Base-by-base conservation (phyloP, 2,329 filamentous ascomycete species). In the Colletotrichum truncatum region DNA sequence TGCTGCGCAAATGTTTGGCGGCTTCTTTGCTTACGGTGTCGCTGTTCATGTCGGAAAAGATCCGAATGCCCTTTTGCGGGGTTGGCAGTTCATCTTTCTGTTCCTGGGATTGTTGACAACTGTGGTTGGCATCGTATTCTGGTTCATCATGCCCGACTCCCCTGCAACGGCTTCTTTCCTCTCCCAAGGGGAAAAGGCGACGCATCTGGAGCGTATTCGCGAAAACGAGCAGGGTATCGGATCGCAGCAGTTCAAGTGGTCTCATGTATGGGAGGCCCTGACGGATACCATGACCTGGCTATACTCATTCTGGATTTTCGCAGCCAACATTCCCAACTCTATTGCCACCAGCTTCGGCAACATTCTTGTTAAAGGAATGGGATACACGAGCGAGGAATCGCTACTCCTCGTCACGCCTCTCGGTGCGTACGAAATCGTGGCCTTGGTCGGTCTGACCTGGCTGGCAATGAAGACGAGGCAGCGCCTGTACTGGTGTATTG, bases 221-320 rank as follows among this genome's bases (percentile, higher is more conserved):
- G 76, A 84, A 30, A 92, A 92, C 67, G 84, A 89, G 66, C 89
- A 91, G 72, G 89, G 89, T 4, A 88, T 91, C 18, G 88, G 88
- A 4, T 91, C 91, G 70, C 89, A 89, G 76, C 86, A 91, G 68
- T 90, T 87, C 76, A 90, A 90, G 71, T 74, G 81, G 71, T 86
- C 90, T 57, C 89, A 92, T 71, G 77, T 89, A 38, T 73, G 73
- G 51, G 76, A 76, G 53, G 72, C 69, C 0, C 39, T 74, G 6
- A 46, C 68, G 8, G 74, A 76, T 25, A 28, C 61, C 9, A 74
- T 74, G 55, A 64, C 68, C 1, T 75, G 73, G 72, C 55, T 72
- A 7, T 65, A 76, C 21, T 64, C 74, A 9, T 48, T 71, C 16
- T 69, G 73, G 34, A 68, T 71, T 18, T 56, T 76, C 4, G 66